Percentiles rank a stretch among this genome's conserved stretches.
These are phyloP conservation scores for Cytospora leucostoma DNA, from an alignment of 2,329 filamentous ascomycete species.

Conservation along the genomic window DNA sequence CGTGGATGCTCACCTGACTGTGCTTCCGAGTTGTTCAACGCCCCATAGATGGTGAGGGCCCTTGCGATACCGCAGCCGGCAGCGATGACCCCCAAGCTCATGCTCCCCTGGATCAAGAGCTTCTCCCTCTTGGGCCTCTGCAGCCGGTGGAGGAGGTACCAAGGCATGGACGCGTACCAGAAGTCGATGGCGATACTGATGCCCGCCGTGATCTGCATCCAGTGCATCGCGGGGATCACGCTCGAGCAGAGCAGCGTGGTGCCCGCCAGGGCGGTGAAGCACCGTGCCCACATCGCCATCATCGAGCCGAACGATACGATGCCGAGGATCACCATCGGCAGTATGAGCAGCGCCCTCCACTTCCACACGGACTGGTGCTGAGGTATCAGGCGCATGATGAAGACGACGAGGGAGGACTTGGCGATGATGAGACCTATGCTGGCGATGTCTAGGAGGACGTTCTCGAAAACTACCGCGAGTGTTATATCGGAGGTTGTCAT, in stretches of 20 bases:
- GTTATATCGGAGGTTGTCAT: conserved; percentile 24
- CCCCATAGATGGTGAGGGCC: conserved; percentile 23
- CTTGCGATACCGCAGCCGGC: conserved; percentile 24
- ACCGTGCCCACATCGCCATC: conserved; percentile 27
- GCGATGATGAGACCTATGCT: conserved; percentile 24
- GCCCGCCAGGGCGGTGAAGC: conserved; percentile 21
- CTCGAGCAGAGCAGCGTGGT: conserved; percentile 15
- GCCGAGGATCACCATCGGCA: conserved; percentile 27
- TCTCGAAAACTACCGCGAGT: conserved; percentile 23
- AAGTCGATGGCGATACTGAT: conserved; percentile 23
- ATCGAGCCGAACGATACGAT: conserved; percentile 29
- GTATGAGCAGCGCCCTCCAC: conserved; percentile 22
- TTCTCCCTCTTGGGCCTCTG: conserved; percentile 24
- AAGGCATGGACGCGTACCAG: conserved; percentile 26
- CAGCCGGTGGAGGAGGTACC: conserved; percentile 25
- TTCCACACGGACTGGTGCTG: conserved; percentile 22
- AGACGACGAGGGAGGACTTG: conserved; percentile 24
- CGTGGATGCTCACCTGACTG: conserved; percentile 14
- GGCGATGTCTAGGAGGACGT: conserved; percentile 26
- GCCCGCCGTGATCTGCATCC: conserved; percentile 26
- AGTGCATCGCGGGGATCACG: conserved; percentile 20
- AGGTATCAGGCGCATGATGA: conserved; percentile 26
- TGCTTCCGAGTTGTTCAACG: conserved; percentile 19
- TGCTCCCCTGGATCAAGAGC: conserved; percentile 24
- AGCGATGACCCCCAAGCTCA: conserved; percentile 25